Conservation (phyloP, 176 grass and related monocot species). For the Ensete glaucum region DNA sequence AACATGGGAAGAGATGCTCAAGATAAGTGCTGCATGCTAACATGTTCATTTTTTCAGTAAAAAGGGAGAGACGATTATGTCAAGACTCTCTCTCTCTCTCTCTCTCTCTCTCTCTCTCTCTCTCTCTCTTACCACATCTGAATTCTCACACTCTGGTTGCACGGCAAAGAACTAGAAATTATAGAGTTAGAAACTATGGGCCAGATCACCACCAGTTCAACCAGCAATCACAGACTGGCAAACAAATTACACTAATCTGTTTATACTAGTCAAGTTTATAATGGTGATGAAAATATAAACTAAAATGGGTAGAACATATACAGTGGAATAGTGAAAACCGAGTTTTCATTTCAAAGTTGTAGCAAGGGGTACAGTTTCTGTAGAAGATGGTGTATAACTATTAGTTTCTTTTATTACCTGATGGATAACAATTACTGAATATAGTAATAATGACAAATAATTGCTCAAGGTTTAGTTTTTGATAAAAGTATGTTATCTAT, state of each 20-base stretch:
- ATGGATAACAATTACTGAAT: not conserved
- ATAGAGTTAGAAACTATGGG: no score
- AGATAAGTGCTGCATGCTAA: not conserved
- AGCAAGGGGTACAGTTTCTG: not conserved
- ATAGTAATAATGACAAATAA: not conserved
- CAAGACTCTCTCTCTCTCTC: not conserved
- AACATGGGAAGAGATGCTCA: not conserved
- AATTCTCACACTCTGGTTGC: not conserved
- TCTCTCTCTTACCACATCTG: not conserved
- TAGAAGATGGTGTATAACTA: not conserved
- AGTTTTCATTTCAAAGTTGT: not conserved
- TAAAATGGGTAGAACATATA: not conserved
- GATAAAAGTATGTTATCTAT: not conserved
- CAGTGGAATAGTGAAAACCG: not conserved
- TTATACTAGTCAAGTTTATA: not conserved
- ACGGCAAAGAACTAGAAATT: not conserved
- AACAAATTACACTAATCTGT: not conserved
- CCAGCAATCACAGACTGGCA: not conserved
- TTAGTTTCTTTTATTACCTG: not conserved
- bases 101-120: not conserved
- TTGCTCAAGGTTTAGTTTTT: not conserved
- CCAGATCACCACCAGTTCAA: not conserved
- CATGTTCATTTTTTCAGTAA: not conserved
- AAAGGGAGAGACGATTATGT: no score
- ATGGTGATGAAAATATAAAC: not conserved